phyloP scores from a whole-genome alignment of 345 rosid species.

The Melastoma malabathricum region DNA sequence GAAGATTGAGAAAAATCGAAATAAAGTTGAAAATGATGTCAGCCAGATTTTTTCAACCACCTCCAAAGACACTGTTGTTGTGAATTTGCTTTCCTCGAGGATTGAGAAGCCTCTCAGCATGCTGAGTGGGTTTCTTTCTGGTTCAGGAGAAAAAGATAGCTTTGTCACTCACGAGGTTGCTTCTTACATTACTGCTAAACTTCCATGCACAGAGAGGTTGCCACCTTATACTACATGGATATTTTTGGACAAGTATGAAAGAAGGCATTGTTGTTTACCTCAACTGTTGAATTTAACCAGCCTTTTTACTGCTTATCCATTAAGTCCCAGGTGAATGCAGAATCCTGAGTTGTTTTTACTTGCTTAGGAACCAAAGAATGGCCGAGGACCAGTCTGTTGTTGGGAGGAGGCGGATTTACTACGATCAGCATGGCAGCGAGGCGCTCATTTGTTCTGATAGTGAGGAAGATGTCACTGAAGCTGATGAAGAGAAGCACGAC shows the following conservation, averaged over 20 bases:
- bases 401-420: constrained; percentile 96
- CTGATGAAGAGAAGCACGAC: constrained; percentile 73
- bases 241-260: constrained; percentile 73
- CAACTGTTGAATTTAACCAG: no score
- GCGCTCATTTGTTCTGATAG: constrained; percentile 93
- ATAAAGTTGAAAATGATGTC: constrained; percentile 38
- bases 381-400: constrained; percentile 97
- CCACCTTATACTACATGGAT: constrained; percentile 96
- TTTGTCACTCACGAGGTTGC: constrained; percentile 47
- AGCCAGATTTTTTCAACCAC: constrained; percentile 28
- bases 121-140: constrained; percentile 41
- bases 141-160: constrained; percentile 55
- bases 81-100: constrained; percentile 26
- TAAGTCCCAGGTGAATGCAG: not conserved
- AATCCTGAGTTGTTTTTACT: not conserved
- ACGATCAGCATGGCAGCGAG: constrained; percentile 89
- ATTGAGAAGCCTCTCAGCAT: constrained; percentile 44
- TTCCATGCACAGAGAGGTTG: constrained; percentile 54
- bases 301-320: no score
- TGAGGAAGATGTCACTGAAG: constrained; percentile 71
- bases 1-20: constrained; percentile 49
- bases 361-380: constrained; percentile 97
- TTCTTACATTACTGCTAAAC: constrained; percentile 27
- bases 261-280: not conserved
- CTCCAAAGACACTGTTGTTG: constrained; percentile 24